Evolutionary conservation across 768 basidiomycete genomes (phyloP).

Genomic region (Auriscalpium vulgare): DNA sequence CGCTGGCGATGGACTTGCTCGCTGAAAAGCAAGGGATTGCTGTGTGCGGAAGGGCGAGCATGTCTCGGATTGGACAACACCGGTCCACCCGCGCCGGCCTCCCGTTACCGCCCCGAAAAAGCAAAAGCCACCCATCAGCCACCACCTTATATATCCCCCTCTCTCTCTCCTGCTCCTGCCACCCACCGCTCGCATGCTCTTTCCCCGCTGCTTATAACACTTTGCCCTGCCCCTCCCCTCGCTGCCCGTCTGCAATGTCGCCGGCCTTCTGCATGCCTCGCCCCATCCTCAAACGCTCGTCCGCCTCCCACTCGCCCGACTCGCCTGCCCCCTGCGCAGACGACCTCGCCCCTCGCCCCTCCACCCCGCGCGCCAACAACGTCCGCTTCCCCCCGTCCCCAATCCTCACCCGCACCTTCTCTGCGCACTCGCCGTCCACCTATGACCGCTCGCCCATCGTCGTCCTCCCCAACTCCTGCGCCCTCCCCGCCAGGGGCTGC

Average conservation of each 20-base stretch:
- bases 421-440: conserved; percentile 33
- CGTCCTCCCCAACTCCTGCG: conserved; percentile 64
- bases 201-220: not conserved
- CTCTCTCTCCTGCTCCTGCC: too few relatives aligned
- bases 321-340: not conserved
- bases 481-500: conserved; percentile 72
- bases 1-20: too few relatives aligned
- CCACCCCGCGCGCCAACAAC: conserved; percentile 3
- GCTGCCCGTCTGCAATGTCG: not conserved
- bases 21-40: too few relatives aligned
- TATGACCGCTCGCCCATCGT: conserved; percentile 81
- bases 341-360: not conserved
- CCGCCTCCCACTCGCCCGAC: not conserved
- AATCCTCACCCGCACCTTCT: conserved; percentile 29
- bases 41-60: too few relatives aligned
- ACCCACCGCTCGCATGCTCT: too few relatives aligned
- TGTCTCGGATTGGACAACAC: too few relatives aligned
- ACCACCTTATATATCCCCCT: too few relatives aligned
- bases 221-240: conserved; percentile 3
- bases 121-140: too few relatives aligned
- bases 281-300: conserved; percentile 15
- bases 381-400: conserved; percentile 43
- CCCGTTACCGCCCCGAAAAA: too few relatives aligned
- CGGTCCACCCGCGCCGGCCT: too few relatives aligned
- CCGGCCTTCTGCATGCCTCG: conserved; percentile 7